These are phyloP conservation scores for Phytophthora litchii DNA, from an alignment of 352 stramenopile genomes.

Conservation along the genomic window DNA sequence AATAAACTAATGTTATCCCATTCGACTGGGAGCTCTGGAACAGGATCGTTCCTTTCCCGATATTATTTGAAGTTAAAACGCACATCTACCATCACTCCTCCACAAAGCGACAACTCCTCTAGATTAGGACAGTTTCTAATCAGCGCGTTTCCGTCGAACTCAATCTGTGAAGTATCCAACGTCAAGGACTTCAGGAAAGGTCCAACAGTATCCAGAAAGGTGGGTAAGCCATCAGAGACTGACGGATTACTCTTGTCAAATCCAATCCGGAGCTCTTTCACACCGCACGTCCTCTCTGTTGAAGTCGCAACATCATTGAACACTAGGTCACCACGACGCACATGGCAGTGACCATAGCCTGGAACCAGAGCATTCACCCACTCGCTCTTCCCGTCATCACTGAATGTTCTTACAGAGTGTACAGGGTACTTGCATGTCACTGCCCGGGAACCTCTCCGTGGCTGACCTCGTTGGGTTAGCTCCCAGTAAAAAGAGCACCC, in stretches of 20 bases:
- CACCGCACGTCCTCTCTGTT: not conserved
- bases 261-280: conserved; percentile 5
- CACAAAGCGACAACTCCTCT: conserved; percentile 14
- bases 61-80: conserved; percentile 21
- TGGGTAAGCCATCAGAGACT: conserved; percentile 5
- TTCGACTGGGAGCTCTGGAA: conserved; percentile 12
- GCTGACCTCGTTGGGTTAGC: conserved; percentile 1
- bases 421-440: not conserved
- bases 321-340: not conserved
- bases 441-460: conserved; percentile 1
- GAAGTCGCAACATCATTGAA: not conserved
- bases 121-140: conserved; percentile 14
- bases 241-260: conserved; percentile 4
- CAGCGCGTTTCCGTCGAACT: conserved; percentile 9
- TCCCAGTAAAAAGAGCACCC: conserved; percentile 9
- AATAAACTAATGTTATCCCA: conserved; percentile 7
- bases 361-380: conserved; percentile 20
- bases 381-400: conserved; percentile 12
- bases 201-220: conserved; percentile 9
- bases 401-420: not conserved
- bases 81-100: conserved; percentile 4
- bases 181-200: conserved; percentile 11
- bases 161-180: conserved; percentile 1
- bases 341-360: conserved; percentile 10
- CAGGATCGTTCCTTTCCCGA: conserved; percentile 2